These are phyloP conservation scores for Talaromyces thailandensis DNA, from an alignment of 495 filamentous ascomycete genomes.

Conservation along the genomic window DNA sequence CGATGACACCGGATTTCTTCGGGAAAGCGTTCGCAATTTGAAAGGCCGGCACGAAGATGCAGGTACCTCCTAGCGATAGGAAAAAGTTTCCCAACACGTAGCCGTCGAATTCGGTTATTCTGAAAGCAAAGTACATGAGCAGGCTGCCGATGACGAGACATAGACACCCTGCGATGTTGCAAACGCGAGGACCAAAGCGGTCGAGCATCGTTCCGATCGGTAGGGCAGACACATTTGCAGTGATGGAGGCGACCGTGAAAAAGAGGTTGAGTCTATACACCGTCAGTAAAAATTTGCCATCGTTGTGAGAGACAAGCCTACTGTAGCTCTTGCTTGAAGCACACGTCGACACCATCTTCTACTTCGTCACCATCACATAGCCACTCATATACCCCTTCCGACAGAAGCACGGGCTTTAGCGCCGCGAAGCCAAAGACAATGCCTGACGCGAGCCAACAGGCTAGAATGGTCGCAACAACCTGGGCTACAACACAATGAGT, in stretches of 20 bases:
- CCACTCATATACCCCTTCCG: conserved; percentile 56
- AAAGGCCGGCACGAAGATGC: conserved; percentile 62
- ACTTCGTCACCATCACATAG: conserved; percentile 41
- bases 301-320: conserved; percentile 11
- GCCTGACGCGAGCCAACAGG: conserved; percentile 57
- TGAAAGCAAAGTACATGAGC: conserved; percentile 48
- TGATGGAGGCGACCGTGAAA: conserved; percentile 60
- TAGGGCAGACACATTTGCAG: conserved; percentile 57
- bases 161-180: conserved; percentile 44
- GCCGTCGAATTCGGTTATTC: conserved; percentile 46
- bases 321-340: conserved; percentile 58
- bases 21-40: conserved; percentile 67
- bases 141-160: conserved; percentile 49
- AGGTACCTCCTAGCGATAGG: conserved; percentile 57
- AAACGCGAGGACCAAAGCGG: conserved; percentile 53
- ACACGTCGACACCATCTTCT: conserved; percentile 39
- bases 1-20: conserved; percentile 52
- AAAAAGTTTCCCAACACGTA: conserved; percentile 57
- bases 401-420: conserved; percentile 63
- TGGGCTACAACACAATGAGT: conserved; percentile 33
- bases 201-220: conserved; percentile 61
- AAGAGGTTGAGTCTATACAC: conserved; percentile 51
- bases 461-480: conserved; percentile 47
- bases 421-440: conserved; percentile 73
- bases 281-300: not conserved